Conservation (phyloP, 2,329 filamentous ascomycete genomes). For the Aspergillus aculeatus region DNA sequence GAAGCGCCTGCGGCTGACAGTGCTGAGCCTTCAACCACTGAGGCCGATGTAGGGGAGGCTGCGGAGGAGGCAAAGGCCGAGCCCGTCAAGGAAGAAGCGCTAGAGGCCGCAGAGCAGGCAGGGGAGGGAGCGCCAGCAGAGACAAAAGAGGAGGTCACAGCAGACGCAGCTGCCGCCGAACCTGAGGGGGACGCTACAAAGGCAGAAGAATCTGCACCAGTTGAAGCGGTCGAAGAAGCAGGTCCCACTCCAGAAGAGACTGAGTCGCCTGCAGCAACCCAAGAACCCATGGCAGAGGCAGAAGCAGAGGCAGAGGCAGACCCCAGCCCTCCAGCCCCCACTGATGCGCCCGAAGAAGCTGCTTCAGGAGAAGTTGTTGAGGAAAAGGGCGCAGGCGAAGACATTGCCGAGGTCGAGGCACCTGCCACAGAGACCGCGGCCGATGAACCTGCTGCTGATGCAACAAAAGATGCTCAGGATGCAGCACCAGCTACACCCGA, state of each 20-base stretch:
- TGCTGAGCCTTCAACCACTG: background rate
- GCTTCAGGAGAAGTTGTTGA: conserved; percentile 13
- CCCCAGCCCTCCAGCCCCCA: conserved; percentile 6
- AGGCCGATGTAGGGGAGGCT: background rate
- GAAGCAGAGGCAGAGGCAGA: background rate
- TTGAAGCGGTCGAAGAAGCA: conserved; percentile 13
- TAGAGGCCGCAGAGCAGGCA: conserved; percentile 13
- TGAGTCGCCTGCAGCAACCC: background rate
- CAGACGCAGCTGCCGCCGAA: conserved; percentile 17
- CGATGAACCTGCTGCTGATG: conserved; percentile 2
- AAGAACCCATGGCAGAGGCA: conserved; percentile 3
- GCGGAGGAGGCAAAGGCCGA: background rate
- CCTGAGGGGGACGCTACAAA: conserved; percentile 12
- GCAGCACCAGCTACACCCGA: conserved; percentile 3
- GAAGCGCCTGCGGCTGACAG: background rate
- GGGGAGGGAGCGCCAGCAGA: background rate
- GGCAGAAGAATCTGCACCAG: conserved; percentile 1
- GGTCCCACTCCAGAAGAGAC: conserved; percentile 11
- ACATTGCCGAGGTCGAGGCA: background rate
- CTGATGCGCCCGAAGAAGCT: conserved; percentile 15
- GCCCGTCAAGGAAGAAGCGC: conserved; percentile 4
- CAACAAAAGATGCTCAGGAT: background rate
- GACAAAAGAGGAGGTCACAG: background rate
- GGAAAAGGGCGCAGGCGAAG: background rate
- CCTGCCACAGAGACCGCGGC: background rate